These are phyloP conservation scores for Citrullus mucosospermus DNA, from an alignment of 306 rosid genomes.

Conservation along the genomic window DNA sequence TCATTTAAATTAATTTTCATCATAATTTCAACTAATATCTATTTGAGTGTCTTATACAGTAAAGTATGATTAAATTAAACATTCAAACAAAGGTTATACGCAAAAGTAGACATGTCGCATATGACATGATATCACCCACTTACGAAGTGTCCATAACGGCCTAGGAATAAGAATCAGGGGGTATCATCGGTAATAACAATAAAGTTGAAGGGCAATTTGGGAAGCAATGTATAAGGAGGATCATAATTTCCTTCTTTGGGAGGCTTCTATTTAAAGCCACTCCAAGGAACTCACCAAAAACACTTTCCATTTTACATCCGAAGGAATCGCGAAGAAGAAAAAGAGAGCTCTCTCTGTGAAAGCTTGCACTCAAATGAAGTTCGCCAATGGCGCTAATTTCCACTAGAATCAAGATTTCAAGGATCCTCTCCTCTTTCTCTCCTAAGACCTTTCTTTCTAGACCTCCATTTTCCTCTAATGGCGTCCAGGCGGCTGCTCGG, in stretches of 20 bases:
- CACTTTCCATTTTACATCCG: not conserved
- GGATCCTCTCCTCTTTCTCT: conserved; percentile 3
- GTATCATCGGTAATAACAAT: not conserved
- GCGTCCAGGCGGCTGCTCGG: not conserved
- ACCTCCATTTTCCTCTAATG: conserved; percentile 12
- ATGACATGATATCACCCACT: not conserved
- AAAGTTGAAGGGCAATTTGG: not conserved
- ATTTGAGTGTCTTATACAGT: too few relatives aligned
- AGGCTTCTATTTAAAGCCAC: not conserved
- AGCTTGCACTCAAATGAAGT: conserved; percentile 31
- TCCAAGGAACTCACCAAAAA: not conserved
- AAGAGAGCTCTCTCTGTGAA: not conserved
- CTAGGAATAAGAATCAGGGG: not conserved
- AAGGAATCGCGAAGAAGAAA: not conserved
- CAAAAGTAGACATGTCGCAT: too few relatives aligned
- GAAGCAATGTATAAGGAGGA: not conserved
- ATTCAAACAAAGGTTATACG: too few relatives aligned
- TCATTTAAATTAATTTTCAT: too few relatives aligned
- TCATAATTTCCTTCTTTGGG: not conserved
- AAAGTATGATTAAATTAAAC: too few relatives aligned
- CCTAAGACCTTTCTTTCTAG: conserved; percentile 8
- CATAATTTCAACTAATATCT: too few relatives aligned
- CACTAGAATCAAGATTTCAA: conserved; percentile 27
- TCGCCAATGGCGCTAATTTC: conserved; percentile 34
- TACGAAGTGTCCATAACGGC: not conserved